Percentiles rank a stretch among this genome's conserved stretches.
These are phyloP conservation scores for Agaricus subrufescens DNA, from an alignment of 768 basidiomycete species.

Conservation along the genomic window DNA sequence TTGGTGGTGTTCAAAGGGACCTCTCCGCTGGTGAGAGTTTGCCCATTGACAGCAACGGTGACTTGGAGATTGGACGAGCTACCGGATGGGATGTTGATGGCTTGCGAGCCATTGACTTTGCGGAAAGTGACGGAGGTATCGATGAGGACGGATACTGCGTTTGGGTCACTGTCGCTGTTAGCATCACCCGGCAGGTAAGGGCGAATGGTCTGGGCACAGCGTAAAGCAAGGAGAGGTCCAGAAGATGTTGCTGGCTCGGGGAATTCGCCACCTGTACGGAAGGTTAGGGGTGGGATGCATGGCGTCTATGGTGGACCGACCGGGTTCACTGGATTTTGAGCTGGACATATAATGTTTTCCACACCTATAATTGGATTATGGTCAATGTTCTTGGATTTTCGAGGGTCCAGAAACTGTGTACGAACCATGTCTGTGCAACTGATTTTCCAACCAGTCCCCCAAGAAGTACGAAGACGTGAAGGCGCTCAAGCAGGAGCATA, in stretches of 20 bases:
- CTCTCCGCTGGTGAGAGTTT: constrained; percentile 32
- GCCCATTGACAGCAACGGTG: constrained; percentile 42
- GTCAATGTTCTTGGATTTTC: neutral
- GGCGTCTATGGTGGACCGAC: neutral
- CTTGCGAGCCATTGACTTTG: constrained; percentile 40
- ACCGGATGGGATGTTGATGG: constrained; percentile 28
- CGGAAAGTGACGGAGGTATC: constrained; percentile 47
- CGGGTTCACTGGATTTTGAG: neutral
- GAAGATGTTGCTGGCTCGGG: constrained; percentile 8
- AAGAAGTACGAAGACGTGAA: neutral
- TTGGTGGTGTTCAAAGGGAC: constrained; percentile 52
- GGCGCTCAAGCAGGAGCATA: constrained; percentile 4
- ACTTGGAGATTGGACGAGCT: constrained; percentile 29
- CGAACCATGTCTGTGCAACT: constrained; percentile 6
- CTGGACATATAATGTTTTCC: constrained; percentile 13
- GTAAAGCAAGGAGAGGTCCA: constrained; percentile 47
- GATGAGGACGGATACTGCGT: constrained; percentile 42
- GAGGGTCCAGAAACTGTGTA: neutral
- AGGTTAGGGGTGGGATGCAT: neutral
- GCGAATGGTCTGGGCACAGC: constrained; percentile 53
- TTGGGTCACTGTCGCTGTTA: constrained; percentile 14
- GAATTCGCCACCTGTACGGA: constrained; percentile 34
- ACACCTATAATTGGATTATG: constrained; percentile 6
- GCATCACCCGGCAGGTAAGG: constrained; percentile 58
- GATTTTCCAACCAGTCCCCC: neutral